Conservation (phyloP, 2,329 filamentous ascomycete species). For the Pseudogymnoascus sp. region DNA sequence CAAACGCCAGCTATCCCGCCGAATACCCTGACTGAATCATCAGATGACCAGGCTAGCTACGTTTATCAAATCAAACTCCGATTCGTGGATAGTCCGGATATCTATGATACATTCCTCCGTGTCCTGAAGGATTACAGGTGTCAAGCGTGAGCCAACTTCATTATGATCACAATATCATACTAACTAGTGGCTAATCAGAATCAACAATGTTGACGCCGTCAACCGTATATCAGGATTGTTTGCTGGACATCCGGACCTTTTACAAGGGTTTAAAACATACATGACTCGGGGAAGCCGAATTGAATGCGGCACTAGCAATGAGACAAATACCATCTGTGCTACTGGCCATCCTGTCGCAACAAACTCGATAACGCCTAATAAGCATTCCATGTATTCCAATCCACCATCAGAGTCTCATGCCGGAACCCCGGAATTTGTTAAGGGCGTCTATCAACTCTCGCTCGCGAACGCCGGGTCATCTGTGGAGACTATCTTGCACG, state of each 20-base stretch:
- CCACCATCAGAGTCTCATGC: no score
- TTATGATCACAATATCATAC: neutral
- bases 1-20: neutral
- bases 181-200: neutral
- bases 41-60: no score
- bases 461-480: no score
- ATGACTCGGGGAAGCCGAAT: neutral
- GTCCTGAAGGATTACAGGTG: neutral
- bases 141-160: neutral
- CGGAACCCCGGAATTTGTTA: no score
- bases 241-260: neutral
- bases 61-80: neutral
- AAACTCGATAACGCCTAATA: neutral
- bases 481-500: no score
- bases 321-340: neutral
- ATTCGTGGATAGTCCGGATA: neutral
- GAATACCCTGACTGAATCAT: neutral
- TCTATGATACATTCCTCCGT: neutral
- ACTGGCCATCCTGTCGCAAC: neutral
- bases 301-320: neutral
- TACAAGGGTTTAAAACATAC: neutral
- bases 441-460: no score
- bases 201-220: neutral
- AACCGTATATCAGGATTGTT: neutral
- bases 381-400: no score